Percentiles rank a stretch among this genome's conserved stretches.
Conservation (phyloP, 257 asterid genomes). For the Gentiana macrophylla region DNA sequence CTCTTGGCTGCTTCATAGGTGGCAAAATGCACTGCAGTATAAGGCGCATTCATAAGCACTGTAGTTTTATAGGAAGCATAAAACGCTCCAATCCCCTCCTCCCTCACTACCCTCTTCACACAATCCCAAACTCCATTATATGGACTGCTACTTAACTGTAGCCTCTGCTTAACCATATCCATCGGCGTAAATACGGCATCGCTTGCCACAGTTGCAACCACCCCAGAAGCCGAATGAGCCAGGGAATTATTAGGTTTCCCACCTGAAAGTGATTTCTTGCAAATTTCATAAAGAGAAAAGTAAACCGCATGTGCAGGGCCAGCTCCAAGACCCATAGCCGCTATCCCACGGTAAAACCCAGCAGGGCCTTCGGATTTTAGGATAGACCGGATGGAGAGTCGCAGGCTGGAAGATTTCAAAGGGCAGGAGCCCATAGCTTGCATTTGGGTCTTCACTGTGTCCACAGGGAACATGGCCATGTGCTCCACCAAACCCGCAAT, state of each 20-base stretch:
- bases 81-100: constrained; percentile 76
- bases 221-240: constrained; percentile 78
- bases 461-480: constrained; percentile 98
- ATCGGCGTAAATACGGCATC: constrained; percentile 89
- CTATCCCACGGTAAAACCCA: constrained; percentile 88
- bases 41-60: constrained; percentile 92
- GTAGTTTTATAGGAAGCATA: constrained; percentile 82
- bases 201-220: constrained; percentile 79
- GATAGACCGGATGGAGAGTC: constrained; percentile 54
- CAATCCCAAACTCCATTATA: constrained; percentile 87
- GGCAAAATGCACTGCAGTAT: constrained; percentile 85
- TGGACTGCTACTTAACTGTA: constrained; percentile 73
- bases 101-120: constrained; percentile 57
- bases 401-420: constrained; percentile 46
- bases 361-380: constrained; percentile 54
- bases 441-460: constrained; percentile 86
- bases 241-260: constrained; percentile 55
- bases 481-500: constrained; percentile 90
- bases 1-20: constrained; percentile 82
- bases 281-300: constrained; percentile 73
- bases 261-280: constrained; percentile 57
- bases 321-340: constrained; percentile 96
- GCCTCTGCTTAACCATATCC: constrained; percentile 99
- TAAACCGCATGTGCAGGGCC: constrained; percentile 98
- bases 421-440: constrained; percentile 92